Evolutionary conservation across 768 basidiomycete genomes (phyloP).

Genomic region (Phlegmacium glaucopus): DNA sequence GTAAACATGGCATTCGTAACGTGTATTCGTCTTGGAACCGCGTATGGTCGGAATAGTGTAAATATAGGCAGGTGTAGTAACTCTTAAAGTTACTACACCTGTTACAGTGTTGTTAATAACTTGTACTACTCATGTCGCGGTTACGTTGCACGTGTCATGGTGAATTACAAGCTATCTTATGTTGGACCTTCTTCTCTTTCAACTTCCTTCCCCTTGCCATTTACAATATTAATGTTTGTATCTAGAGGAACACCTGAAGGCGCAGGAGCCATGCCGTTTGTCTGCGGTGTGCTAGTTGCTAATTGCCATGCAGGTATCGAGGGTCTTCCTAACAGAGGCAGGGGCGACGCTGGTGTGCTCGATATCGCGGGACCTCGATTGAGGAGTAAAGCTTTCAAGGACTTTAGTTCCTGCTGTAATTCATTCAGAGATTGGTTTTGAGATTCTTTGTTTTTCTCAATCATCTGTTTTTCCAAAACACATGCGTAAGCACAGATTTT

Average conservation of each 20-base stretch:
- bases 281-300: slow-evolving; percentile 33
- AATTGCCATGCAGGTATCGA: slow-evolving; percentile 93
- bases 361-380: slow-evolving; percentile 58
- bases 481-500: neutral
- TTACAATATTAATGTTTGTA: slow-evolving; percentile 17
- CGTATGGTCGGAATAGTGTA: neutral
- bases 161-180: neutral
- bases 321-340: slow-evolving; percentile 54
- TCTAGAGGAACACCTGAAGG: slow-evolving; percentile 9
- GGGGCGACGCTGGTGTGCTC: slow-evolving; percentile 47
- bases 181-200: slow-evolving; percentile 27
- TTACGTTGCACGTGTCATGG: slow-evolving; percentile 1
- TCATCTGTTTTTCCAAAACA: slow-evolving; percentile 60
- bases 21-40: neutral
- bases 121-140: too few relatives aligned
- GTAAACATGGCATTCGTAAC: slow-evolving; percentile 58
- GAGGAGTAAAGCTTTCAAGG: slow-evolving; percentile 84
- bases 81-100: too few relatives aligned
- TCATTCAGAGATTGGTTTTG: slow-evolving; percentile 83
- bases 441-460: slow-evolving; percentile 86
- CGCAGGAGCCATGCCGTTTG: slow-evolving; percentile 13
- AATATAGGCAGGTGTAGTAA: neutral
- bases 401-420: slow-evolving; percentile 91
- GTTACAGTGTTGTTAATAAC: too few relatives aligned
- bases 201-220: slow-evolving; percentile 62